Conservation (phyloP, 352 stramenopile genomes). For the Phytophthora fragariaefolia region DNA sequence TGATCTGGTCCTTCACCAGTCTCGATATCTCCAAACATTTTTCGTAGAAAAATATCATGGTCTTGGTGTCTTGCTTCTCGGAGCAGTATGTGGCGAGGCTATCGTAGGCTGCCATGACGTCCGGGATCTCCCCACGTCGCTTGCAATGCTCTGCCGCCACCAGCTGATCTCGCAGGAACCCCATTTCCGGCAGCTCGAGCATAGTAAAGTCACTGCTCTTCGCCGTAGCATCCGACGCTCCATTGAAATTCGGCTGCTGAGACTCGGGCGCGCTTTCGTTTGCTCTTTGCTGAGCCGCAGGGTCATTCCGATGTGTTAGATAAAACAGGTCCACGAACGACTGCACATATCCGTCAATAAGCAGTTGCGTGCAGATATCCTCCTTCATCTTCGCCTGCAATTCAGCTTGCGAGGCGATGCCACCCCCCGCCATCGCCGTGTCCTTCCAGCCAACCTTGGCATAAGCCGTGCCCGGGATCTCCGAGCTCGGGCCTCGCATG, state of each 20-base stretch:
- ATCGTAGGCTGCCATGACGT: conserved; percentile 89
- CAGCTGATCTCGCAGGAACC: conserved; percentile 91
- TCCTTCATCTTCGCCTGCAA: conserved; percentile 75
- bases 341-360: conserved; percentile 92
- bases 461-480: conserved; percentile 3
- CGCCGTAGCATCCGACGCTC: conserved; percentile 1
- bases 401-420: conserved; percentile 33
- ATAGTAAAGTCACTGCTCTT: conserved; percentile 8
- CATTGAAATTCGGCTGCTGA: conserved; percentile 1
- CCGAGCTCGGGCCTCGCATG: conserved; percentile 54
- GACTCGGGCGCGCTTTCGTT: conserved; percentile 5
- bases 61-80: conserved; percentile 86
- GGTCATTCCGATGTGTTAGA: conserved; percentile 86
- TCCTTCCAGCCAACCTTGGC: conserved; percentile 22
- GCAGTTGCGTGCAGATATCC: conserved; percentile 86
- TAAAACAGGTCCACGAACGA: conserved; percentile 96
- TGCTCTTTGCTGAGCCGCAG: conserved; percentile 8
- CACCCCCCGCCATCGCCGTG: conserved; percentile 1
- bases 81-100: conserved; percentile 75
- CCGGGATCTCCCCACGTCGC: conserved; percentile 83
- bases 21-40: conserved; percentile 93
- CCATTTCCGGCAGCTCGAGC: conserved; percentile 67
- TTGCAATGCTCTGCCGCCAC: conserved; percentile 89
- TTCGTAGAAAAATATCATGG: conserved; percentile 94
- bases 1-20: conserved; percentile 84